Base-by-base conservation (phyloP, 2,329 filamentous ascomycete genomes). In the Chalaropsis ovoidea region DNA sequence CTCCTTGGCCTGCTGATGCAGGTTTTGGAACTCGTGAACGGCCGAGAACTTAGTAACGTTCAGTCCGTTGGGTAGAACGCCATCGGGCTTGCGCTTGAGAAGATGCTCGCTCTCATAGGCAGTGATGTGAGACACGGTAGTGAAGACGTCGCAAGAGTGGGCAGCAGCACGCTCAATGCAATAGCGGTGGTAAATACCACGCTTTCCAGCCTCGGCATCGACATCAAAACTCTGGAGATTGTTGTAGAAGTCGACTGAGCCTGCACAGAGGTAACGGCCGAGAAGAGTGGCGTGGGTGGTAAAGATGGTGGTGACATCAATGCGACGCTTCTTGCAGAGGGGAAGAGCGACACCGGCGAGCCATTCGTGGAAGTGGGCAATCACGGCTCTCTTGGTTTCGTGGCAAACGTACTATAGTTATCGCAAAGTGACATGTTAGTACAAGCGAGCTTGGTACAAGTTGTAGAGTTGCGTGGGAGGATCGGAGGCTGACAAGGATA, bases 281-380 rank as follows among this genome's bases (percentile, higher is more conserved):
- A 99, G 85, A 11, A 99, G 83, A 5, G 94, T 68, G 27, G 94
- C 94, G 77, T 97, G 94, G 1, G 94, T 99, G 52, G 94, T 99
- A 79, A 97, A 97, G 75, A 97, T 97, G 70, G 94, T 97, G 19
- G 94, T 97, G 62, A 96, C 83, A 73, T 97, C 94, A 76, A 97
- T 97, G 73, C 89, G 88, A 68, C 94, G 86, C 82, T 89, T 96
- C 80, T 95, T 95, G 78, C 86, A 88, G 70, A 97, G 82, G 31
- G 94, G 94, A 42, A 97, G 81, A 62, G 90, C 93, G 62, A 97
- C 94, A 76, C 93, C 94, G 11, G 94, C 88, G 65, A 99, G 83
- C 94, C 94, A 99, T 77, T 99, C 94, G 79, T 99, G 94, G 80
- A 97, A 97, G 76, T 99, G 94, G 65, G 92, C 94, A 75, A 97